Conservation (phyloP, 2,329 filamentous ascomycete species). For the Fusarium miscanthi region DNA sequence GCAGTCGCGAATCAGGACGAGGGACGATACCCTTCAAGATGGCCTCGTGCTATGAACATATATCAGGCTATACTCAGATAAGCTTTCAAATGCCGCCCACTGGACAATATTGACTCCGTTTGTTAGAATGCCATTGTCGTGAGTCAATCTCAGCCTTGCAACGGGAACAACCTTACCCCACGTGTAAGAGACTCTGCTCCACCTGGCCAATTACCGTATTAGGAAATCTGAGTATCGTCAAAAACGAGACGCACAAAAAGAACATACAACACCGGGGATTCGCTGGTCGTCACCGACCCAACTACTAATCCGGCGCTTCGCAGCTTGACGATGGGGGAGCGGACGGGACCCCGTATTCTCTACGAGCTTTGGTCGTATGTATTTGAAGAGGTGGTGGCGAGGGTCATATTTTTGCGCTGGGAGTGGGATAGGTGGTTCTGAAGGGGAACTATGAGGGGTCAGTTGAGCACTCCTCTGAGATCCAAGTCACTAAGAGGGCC, state of each 20-base stretch:
- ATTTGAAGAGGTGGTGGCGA: too few relatives aligned
- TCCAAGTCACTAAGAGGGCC: neutral
- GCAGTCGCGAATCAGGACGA: neutral
- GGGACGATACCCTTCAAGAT: neutral
- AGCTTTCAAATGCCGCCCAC: neutral
- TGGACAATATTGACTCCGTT: neutral
- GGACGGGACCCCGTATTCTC: conserved; percentile 13
- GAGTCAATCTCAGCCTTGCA: neutral
- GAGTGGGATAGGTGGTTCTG: neutral
- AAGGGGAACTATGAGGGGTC: neutral
- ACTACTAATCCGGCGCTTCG: too few relatives aligned
- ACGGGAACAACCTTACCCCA: neutral
- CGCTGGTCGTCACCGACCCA: neutral
- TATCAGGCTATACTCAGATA: neutral
- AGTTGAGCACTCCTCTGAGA: neutral
- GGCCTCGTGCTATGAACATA: neutral
- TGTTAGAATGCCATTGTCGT: neutral
- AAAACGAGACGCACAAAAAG: neutral
- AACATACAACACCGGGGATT: conserved; percentile 28
- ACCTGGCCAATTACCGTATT: neutral
- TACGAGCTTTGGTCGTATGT: conserved; percentile 23
- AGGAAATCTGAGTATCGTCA: neutral
- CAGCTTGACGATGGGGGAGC: too few relatives aligned
- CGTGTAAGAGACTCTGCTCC: neutral
- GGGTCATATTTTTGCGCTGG: neutral